Base-by-base conservation (phyloP, 257 asterid species). In the Plantago elongata region DNA sequence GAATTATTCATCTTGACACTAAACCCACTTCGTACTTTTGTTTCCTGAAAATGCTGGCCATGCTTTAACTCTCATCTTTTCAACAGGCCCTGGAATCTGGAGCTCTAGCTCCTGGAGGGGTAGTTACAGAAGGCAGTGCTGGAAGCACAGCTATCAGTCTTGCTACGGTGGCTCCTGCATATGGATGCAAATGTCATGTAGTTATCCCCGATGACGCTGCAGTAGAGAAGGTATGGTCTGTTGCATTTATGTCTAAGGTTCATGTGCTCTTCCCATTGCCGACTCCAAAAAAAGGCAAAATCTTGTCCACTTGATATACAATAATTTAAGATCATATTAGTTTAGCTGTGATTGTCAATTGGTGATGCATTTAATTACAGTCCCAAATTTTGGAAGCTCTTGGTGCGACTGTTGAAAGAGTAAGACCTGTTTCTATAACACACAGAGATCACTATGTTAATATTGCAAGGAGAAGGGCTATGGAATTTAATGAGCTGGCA, bases 81-180 rank as follows among this genome's bases (percentile, higher is more conserved):
- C 40, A 46, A 40, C 74, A 91, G 98, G 95, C 98, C 65, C 61
- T 91, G 69, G 90, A 86, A 73, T 81, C 90, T 8, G 95, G 95
- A 78, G 79, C 76, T 45, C 83, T 92, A 58, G 71, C 78, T 65
- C 93, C 84, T 54, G 97, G 97, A 4, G 97, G 98, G 17, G 83
- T 88, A 62, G 86, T 92, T 60, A 88, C 95, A 9, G 97, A 92
- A 82, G 98, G 98, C 56, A 92, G 97, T 76, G 97, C 98, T 42
- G 98, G 98, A 72, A 92, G 98, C 84, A 86, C 95, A 0, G 98
- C 97, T 66, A 88, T 92, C 74, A 88, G 98, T 67, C 95, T 92
- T 57, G 97, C 98, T 60, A 92, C 95, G 16, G 94, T 88, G 54
- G 95, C 95, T 62, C 96, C 98, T 40, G 98, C 95, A 37, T 86